A percentile compares a stretch with the other conserved stretches of the same genome.
phyloP scores from a whole-genome alignment of 345 rosid species.

The Lepidium sativum region DNA sequence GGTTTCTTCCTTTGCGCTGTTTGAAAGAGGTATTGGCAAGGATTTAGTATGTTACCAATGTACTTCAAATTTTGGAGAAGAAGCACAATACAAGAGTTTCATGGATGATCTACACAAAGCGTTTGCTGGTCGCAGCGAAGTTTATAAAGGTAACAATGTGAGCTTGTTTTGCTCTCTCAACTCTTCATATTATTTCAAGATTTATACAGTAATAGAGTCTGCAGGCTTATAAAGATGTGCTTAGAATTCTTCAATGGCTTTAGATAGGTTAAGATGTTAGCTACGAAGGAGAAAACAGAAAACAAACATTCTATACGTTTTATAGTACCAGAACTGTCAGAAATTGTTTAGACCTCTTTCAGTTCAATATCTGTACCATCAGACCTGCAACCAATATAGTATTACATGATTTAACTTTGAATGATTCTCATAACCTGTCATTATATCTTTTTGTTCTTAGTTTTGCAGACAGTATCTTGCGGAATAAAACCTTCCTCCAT shows the following conservation, averaged over 20 bases:
- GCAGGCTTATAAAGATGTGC: background rate
- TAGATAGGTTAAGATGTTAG: background rate
- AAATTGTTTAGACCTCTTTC: no score
- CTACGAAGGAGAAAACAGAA: background rate
- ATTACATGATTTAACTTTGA: background rate
- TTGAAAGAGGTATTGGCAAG: slow-evolving; percentile 32
- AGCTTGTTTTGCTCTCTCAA: background rate
- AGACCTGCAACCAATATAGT: no score
- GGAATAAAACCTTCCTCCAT: background rate
- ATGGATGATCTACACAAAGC: slow-evolving; percentile 39
- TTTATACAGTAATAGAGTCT: background rate
- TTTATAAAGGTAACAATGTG: slow-evolving; percentile 37
- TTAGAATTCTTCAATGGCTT: background rate
- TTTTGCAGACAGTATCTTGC: background rate
- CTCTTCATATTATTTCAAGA: background rate
- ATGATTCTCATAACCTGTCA: background rate
- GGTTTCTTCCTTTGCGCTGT: slow-evolving; percentile 64
- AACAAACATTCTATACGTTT: background rate
- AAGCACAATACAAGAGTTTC: slow-evolving; percentile 40
- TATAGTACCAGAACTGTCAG: background rate
- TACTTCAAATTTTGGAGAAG: slow-evolving; percentile 45
- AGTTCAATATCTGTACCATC: no score
- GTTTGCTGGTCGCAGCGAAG: slow-evolving; percentile 23
- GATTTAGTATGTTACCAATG: slow-evolving; percentile 49
- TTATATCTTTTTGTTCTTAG: slow-evolving; percentile 4